Evolutionary conservation across 2,329 filamentous ascomycete genomes (phyloP), one percentile per base, ranked within the genome.

Genomic region (Pyrenophora tritici-repentis): DNA sequence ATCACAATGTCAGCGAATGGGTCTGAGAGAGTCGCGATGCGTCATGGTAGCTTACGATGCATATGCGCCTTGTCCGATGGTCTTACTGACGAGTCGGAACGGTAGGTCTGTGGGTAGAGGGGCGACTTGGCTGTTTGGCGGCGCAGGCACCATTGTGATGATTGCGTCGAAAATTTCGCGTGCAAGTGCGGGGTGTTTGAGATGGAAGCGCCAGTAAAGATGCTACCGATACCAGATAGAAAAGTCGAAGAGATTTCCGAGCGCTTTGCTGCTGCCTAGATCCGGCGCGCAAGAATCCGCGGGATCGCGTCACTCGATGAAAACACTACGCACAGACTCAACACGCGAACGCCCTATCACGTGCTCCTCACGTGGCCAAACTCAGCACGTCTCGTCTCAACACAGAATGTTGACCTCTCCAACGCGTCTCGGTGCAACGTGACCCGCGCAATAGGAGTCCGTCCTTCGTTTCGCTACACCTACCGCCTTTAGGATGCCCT

Each of bases 41-140:
- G 10, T 4, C 4, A 6, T n/a, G 24, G n/a, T 12, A 10, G 44
- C 48, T 37, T 24, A 55, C 93, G 91, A 97, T 72, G 94, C 94
- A 82, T 99, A 99, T 64, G 94, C 94, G 65, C 94, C 94, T 72
- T 91, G 88, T 48, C 94, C 94, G 65, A 99, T 96, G 12, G 94
- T 99, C 74, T 94, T 94, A 54, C 94, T 97, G 66, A 99, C 84
- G 68, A 99, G 88, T 59, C 93, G 86, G 75, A 99, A 99, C 44
- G 94, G 94, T 42, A 99, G 81, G 68, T 96, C 86, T 56, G 68
- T 79, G 18, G 94, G 94, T 42, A 97, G 79, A 60, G 93, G 91
- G 69, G 91, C 91, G 63, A 92, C 78, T 77, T 99, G 94, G 61
- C 91, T 96, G 83, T 63, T 62, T 52, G 66, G 66, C 47, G 66